These are phyloP conservation scores for Raphanus raphanistrum DNA, from an alignment of 345 rosid genomes.

Conservation along the genomic window DNA sequence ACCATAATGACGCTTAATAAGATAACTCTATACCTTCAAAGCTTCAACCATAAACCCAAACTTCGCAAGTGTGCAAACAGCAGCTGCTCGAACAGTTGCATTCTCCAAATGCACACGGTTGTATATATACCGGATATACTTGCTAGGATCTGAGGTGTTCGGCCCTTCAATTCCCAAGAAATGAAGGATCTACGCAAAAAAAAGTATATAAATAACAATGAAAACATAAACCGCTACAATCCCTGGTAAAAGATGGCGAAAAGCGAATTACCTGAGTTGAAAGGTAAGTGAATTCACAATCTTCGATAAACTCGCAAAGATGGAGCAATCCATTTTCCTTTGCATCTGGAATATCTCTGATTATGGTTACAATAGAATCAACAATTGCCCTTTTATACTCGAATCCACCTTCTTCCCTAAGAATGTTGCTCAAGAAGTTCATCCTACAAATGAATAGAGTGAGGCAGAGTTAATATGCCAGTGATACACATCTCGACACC, in stretches of 20 bases:
- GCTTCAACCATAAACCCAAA: slow-evolving; percentile 93
- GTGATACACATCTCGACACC: not conserved
- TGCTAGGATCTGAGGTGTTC: slow-evolving; percentile 90
- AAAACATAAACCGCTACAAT: not conserved
- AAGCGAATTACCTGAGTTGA: slow-evolving; percentile 74
- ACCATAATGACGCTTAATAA: not conserved
- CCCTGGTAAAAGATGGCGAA: not conserved
- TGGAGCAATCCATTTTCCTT: slow-evolving; percentile 97
- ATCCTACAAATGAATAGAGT: slow-evolving; percentile 59
- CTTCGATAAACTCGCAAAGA: slow-evolving; percentile 98
- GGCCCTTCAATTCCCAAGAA: slow-evolving; percentile 97
- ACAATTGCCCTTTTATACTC: slow-evolving; percentile 97
- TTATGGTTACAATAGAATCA: slow-evolving; percentile 94
- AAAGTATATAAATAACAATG: not conserved
- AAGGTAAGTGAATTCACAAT: slow-evolving; percentile 98
- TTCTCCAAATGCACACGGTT: slow-evolving; percentile 98
- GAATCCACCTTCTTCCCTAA: slow-evolving; percentile 99
- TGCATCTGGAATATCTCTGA: slow-evolving; percentile 96
- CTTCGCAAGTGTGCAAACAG: slow-evolving; percentile 94
- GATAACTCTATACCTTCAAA: slow-evolving; percentile 60
- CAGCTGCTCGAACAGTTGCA: slow-evolving; percentile 96
- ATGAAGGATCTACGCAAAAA: slow-evolving; percentile 72
- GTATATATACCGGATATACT: slow-evolving; percentile 91
- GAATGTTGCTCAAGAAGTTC: slow-evolving; percentile 97
- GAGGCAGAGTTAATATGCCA: slow-evolving; percentile 20